Evolutionary conservation across 2,329 filamentous ascomycete species (phyloP), one percentile per base, ranked within the genome.

Genomic region (Boeremia exigua): DNA sequence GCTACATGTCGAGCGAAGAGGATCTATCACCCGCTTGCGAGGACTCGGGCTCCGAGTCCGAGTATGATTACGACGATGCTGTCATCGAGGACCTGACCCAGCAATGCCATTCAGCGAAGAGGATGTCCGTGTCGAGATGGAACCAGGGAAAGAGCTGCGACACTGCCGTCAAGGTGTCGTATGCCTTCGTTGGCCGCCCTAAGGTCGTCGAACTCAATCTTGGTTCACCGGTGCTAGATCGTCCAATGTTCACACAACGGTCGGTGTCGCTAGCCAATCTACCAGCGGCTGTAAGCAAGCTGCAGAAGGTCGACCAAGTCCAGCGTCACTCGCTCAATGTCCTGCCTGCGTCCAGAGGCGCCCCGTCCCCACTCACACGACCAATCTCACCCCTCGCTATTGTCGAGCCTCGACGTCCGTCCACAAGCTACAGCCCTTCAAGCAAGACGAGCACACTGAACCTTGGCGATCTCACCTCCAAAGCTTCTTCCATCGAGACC

Each of bases 1-100:
- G 71, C 17, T 77, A 77, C 55, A 67, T 76, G 34, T 75, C 73
- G 6, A 75, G 72, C 47, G 74, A 77, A 46, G 74, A 77, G 49
- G 72, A 75, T 52, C 66, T 76, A 10, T 74, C 71, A 6, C 72
- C 74, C 9, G 69, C 70, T 57, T 73, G 73, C 50, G 65, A 73
- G 42, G 68, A 62, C 44, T 69, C 65, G 0, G 54, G 32, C 37
- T 69, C 66, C 0, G 70, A 69, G 11, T 66, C 61, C 33, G 67
- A 68, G 23, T 68, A 67, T 52, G 70, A 73, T 60, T 72, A 69
- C 45, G 73, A 71, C 40, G 63, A 67, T 14, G 71, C 59, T 3
- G 68, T 68, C 19, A 65, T 71, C 38, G 66, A 72, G 42, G 71
- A 76, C 29, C 43, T 58, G n/a, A 49, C 63, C 17, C 63, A 66